Percentiles rank a stretch among this genome's conserved stretches.
Conservation (phyloP, 2,329 filamentous ascomycete species). For the Metarhizium brunneum region DNA sequence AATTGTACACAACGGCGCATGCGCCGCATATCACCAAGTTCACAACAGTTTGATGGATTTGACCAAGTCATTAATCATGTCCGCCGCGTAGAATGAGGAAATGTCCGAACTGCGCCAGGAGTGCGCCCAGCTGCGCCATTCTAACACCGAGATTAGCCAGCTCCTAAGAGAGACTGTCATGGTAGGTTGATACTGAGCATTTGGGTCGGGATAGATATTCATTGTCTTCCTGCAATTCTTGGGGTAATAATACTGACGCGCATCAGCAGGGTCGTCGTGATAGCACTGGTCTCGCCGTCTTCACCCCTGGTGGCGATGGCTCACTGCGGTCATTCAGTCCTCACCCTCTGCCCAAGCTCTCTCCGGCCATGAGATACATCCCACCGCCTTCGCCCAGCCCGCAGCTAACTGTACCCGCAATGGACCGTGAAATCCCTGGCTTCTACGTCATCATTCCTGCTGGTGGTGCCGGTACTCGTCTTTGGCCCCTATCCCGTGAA, state of each 20-base stretch:
- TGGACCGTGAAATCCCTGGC: slow-evolving; percentile 15
- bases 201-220: not conserved
- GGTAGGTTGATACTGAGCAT: slow-evolving; percentile 5
- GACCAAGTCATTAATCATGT: not conserved
- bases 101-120: slow-evolving; percentile 14
- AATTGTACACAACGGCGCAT: not conserved
- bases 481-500: slow-evolving; percentile 17
- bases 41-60: not conserved
- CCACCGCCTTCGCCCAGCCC: slow-evolving; percentile 8
- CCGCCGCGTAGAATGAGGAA: slow-evolving; percentile 11
- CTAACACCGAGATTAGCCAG: slow-evolving; percentile 13
- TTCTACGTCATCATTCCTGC: slow-evolving; percentile 18
- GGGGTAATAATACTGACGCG: not conserved
- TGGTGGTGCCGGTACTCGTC: slow-evolving; percentile 17
- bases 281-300: slow-evolving; percentile 2
- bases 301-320: slow-evolving; percentile 4
- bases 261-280: slow-evolving; percentile 4
- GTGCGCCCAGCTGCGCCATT: slow-evolving; percentile 14
- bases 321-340: slow-evolving; percentile 9
- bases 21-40: not conserved
- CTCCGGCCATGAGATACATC: slow-evolving; percentile 8
- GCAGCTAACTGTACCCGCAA: slow-evolving; percentile 6
- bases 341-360: slow-evolving; percentile 6
- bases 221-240: not conserved
- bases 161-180: slow-evolving; percentile 13